These are phyloP conservation scores for Hygrocybe punicea DNA, from an alignment of 768 basidiomycete genomes.

Conservation along the genomic window DNA sequence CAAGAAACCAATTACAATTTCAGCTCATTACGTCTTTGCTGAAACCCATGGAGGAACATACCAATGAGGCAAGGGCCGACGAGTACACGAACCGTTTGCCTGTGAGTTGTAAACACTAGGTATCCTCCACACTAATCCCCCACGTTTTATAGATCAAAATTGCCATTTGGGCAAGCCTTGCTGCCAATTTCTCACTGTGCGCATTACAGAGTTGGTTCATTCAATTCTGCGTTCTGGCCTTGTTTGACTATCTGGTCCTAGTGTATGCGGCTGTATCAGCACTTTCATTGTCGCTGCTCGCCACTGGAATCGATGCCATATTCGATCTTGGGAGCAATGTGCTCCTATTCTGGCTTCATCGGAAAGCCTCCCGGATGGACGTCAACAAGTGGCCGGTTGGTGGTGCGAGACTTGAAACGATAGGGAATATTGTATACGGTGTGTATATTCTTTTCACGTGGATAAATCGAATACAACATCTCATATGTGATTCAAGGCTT, in stretches of 20 bases:
- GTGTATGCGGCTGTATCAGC: slow-evolving; percentile 92
- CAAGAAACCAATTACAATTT: neutral
- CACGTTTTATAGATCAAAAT: slow-evolving; percentile 77
- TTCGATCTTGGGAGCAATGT: slow-evolving; percentile 83
- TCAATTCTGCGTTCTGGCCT: neutral
- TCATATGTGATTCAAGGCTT: slow-evolving; percentile 39
- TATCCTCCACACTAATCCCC: neutral
- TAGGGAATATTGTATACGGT: slow-evolving; percentile 88
- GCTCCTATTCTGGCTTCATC: slow-evolving; percentile 76
- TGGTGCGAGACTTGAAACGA: slow-evolving; percentile 85
- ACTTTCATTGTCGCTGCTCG: slow-evolving; percentile 78
- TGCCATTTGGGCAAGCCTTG: slow-evolving; percentile 81
- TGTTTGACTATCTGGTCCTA: slow-evolving; percentile 27
- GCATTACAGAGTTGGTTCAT: slow-evolving; percentile 60
- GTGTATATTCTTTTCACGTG: neutral
- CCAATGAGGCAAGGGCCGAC: slow-evolving; percentile 70
- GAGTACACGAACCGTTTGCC: slow-evolving; percentile 65
- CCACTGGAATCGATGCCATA: slow-evolving; percentile 84
- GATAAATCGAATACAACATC: neutral
- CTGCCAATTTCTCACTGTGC: slow-evolving; percentile 69
- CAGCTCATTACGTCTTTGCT: slow-evolving; percentile 85
- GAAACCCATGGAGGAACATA: slow-evolving; percentile 88
- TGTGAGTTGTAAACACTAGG: slow-evolving; percentile 39
- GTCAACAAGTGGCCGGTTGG: slow-evolving; percentile 88
- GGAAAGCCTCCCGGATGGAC: slow-evolving; percentile 68